Evolutionary conservation across 2,329 filamentous ascomycete genomes (phyloP).

Genomic region (Raffaelea ambrosiae): DNA sequence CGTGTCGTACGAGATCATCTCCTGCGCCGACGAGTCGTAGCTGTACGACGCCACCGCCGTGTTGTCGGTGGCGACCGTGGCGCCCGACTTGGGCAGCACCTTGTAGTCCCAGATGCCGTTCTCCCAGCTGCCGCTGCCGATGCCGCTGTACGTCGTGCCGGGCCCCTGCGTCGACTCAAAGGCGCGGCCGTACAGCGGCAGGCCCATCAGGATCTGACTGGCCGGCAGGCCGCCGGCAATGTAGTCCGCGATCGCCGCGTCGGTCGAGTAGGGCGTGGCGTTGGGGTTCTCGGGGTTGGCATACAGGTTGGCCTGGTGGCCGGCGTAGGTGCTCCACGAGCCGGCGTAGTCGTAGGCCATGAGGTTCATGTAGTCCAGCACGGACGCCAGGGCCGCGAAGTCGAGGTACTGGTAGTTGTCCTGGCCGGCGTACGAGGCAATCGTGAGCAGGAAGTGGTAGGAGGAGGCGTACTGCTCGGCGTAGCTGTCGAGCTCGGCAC

Average conservation of each 20-base stretch:
- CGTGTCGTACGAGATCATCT: slow-evolving; percentile 66
- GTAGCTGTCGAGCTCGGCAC: slow-evolving; percentile 39
- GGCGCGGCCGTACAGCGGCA: slow-evolving; percentile 70
- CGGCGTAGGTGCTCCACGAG: slow-evolving; percentile 52
- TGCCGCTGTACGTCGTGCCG: slow-evolving; percentile 53
- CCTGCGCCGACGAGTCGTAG: slow-evolving; percentile 51
- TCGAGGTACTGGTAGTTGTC: slow-evolving; percentile 38
- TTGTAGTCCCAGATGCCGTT: too few species aligned
- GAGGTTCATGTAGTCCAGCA: slow-evolving; percentile 47
- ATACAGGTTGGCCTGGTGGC: slow-evolving; percentile 66
- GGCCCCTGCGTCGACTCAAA: slow-evolving; percentile 59
- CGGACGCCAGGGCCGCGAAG: slow-evolving; percentile 33
- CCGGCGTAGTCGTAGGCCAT: slow-evolving; percentile 71
- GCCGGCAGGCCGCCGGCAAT: slow-evolving; percentile 50
- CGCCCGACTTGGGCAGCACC: slow-evolving; percentile 55
- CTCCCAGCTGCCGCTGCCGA: slow-evolving; percentile 66
- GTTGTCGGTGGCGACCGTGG: slow-evolving; percentile 48
- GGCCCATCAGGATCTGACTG: slow-evolving; percentile 63
- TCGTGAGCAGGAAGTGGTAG: slow-evolving; percentile 45
- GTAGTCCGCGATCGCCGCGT: slow-evolving; percentile 58
- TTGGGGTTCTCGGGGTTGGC: slow-evolving; percentile 40
- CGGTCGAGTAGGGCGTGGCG: slow-evolving; percentile 61
- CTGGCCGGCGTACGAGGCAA: slow-evolving; percentile 40
- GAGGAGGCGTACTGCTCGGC: slow-evolving; percentile 30
- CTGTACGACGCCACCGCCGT: slow-evolving; percentile 58